These are phyloP conservation scores for Lasiodiplodia gonubiensis DNA, from an alignment of 2,329 filamentous ascomycete genomes.

Conservation along the genomic window DNA sequence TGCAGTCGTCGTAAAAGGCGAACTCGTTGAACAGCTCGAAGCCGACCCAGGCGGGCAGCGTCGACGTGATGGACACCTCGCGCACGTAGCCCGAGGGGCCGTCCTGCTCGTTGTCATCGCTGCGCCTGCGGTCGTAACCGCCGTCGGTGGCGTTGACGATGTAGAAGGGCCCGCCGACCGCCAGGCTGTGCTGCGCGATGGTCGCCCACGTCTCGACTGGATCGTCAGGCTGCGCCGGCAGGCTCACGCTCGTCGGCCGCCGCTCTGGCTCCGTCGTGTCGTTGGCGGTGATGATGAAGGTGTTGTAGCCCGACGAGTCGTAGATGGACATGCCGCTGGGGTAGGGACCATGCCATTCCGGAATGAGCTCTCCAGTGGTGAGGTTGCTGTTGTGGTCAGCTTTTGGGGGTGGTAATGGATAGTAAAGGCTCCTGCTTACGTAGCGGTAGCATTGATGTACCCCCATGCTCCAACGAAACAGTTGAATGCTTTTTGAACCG, in stretches of 20 bases:
- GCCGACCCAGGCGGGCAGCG: constrained; percentile 1
- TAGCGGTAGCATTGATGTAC: background rate
- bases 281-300: constrained; percentile 12
- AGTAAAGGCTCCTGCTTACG: background rate
- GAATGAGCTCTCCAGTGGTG: constrained; percentile 14
- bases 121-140: background rate
- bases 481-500: background rate
- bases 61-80: background rate
- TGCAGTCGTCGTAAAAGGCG: background rate
- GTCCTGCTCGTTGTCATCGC: background rate
- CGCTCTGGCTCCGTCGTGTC: constrained; percentile 16
- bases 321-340: constrained; percentile 15
- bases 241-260: background rate
- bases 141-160: background rate
- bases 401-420: background rate
- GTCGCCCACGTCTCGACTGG: background rate
- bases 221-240: constrained; percentile 9
- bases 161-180: constrained; percentile 1
- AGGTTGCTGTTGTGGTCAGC: constrained; percentile 5
- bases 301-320: constrained; percentile 11
- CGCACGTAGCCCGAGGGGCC: background rate
- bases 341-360: constrained; percentile 10
- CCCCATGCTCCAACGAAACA: constrained; percentile 5
- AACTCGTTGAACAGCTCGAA: background rate
- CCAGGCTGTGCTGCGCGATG: constrained; percentile 4